Conservation (phyloP, 495 filamentous ascomycete genomes). For the Penicillium ucsense region DNA sequence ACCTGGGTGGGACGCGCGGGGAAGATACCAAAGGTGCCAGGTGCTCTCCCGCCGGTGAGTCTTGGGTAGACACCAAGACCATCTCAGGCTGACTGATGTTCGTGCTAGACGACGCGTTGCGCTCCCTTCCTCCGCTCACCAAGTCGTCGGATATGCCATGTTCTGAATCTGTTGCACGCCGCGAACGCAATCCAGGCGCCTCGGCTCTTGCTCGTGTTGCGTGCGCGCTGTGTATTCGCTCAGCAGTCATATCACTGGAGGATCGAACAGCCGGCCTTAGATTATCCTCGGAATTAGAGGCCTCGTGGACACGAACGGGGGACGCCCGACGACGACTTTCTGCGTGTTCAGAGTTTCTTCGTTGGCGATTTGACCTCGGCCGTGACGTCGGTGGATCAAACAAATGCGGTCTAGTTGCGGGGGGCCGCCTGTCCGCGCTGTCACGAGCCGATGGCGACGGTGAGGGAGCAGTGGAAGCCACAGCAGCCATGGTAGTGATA, state of each 20-base stretch:
- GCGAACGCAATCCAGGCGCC: conserved; percentile 18
- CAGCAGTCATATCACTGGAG: conserved; percentile 33
- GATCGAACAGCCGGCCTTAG: conserved; percentile 29
- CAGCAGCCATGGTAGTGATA: too few relatives aligned
- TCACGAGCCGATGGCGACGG: conserved; percentile 5
- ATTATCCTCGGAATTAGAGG: conserved; percentile 29
- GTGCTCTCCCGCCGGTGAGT: conserved; percentile 5
- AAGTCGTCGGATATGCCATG: conserved; percentile 24
- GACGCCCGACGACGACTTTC: conserved; percentile 26
- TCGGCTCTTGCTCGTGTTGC: conserved; percentile 15
- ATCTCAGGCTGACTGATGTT: conserved; percentile 11
- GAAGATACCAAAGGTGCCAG: conserved; percentile 6
- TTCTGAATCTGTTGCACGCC: conserved; percentile 32
- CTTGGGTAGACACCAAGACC: conserved; percentile 10
- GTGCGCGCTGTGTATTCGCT: conserved; percentile 24
- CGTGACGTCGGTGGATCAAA: conserved; percentile 35
- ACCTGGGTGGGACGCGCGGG: conserved; percentile 14
- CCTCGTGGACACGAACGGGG: conserved; percentile 21
- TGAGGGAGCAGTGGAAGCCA: too few relatives aligned
- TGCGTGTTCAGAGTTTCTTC: conserved; percentile 43
- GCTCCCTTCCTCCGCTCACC: conserved; percentile 21
- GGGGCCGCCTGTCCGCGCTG: conserved; percentile 28
- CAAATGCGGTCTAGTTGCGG: conserved; percentile 46
- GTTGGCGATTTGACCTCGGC: conserved; percentile 28
- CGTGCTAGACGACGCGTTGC: conserved; percentile 10